Evolutionary conservation across 2,329 filamentous ascomycete genomes (phyloP).

Genomic region (Ceratocystis eucalypticola): DNA sequence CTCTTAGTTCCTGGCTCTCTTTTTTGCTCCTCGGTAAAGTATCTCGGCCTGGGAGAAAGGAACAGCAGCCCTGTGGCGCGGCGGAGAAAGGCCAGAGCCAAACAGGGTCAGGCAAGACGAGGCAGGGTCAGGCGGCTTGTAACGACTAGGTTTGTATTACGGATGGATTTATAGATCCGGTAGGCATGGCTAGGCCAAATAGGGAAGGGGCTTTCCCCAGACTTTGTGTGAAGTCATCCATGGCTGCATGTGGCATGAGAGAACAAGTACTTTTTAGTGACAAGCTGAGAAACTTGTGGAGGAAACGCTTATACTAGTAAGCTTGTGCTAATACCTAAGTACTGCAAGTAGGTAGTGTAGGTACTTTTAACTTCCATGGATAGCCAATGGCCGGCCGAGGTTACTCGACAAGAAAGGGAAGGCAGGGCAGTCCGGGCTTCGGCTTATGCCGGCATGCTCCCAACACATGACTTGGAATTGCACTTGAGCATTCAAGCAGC

Average conservation of each 20-base stretch:
- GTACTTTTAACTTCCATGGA: neutral
- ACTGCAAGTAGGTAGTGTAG: neutral
- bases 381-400: conserved; percentile 17
- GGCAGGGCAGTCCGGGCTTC: neutral
- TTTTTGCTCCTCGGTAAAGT: conserved; percentile 9
- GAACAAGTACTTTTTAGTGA: neutral
- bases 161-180: neutral
- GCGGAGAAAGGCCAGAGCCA: neutral
- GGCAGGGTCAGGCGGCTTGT: no score
- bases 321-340: neutral
- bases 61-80: neutral
- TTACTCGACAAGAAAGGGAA: conserved; percentile 5
- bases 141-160: no score
- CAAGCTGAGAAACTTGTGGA: neutral
- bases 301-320: neutral
- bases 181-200: neutral
- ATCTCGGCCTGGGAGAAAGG: conserved; percentile 9
- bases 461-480: neutral
- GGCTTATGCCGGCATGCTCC: neutral
- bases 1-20: neutral
- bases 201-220: neutral
- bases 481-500: neutral
- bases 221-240: neutral
- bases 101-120: no score
- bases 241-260: neutral